Base-by-base conservation (phyloP, 495 filamentous ascomycete genomes). In the Penicillium goetzii region DNA sequence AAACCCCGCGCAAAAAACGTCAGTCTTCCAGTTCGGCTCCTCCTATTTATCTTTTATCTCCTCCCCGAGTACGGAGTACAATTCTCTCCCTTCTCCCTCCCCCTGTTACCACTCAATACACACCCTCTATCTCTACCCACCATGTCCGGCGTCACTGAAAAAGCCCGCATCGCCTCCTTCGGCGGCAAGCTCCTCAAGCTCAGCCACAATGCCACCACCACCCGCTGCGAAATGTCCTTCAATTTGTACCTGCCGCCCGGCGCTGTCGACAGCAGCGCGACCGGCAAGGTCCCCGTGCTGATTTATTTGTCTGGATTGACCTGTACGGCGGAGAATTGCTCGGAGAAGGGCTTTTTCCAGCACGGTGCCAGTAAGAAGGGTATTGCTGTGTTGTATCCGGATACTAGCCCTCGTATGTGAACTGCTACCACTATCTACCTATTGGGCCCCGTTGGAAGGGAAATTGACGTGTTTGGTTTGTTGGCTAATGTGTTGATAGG, bases 121-220 rank as follows among this genome's bases (percentile, higher is more conserved):
- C 28, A 17, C 8, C 1, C 19, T 0, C 30, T 28, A 1, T 56
- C n/a, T 4, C 4, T 43, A 15, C 19, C 3, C 63, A 75, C 33
- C 40, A 95, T 95, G 91, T 76, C 86, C 32, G 28, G 53, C 61
- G 89, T 97, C 81, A 88, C 88, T 71, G 95, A 90, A 63, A 96
- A 89, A 76, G 90, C 92, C 19, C 91, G 89, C 65, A 97, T 98
- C 75, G 84, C 89, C 77, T 92, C 88, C 71, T 98, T 97, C 78
- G 93, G 93, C 73, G 95, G 95, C 67, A 95, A 93, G 78, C 91
- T 99, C 58, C 85, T 96, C 66, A 98, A 98, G 79, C 88, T 98
- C 30, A 86, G 85, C 68, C 95, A 99, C 85, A 79, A 87, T 68
- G 90, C 95, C 67, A 79, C 81, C 50, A 83, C 85, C 63, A 85